phyloP scores from a whole-genome alignment of 352 stramenopile genomes.

The Phytopythium sindhum region DNA sequence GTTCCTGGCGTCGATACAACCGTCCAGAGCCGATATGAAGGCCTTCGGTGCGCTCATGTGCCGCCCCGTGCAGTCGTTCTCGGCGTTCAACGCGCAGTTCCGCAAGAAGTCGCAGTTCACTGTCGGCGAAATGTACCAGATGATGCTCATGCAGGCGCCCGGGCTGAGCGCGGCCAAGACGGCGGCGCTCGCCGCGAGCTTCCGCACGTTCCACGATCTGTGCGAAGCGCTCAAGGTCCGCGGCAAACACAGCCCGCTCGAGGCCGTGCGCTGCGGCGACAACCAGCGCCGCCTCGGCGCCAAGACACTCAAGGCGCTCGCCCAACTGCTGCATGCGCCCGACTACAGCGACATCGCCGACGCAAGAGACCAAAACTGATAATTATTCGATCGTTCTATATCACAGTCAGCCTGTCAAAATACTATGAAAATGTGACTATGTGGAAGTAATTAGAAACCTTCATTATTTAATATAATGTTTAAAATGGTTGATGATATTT shows the following conservation, averaged over 20 bases:
- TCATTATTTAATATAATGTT: neutral
- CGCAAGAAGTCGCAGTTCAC: slow-evolving; percentile 74
- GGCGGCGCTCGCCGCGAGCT: slow-evolving; percentile 32
- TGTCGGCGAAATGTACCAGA: slow-evolving; percentile 71
- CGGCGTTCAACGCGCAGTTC: slow-evolving; percentile 70
- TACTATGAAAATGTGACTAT: neutral
- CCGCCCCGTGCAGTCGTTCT: slow-evolving; percentile 39
- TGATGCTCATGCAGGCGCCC: slow-evolving; percentile 80
- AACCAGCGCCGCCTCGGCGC: slow-evolving; percentile 40
- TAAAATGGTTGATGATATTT: neutral
- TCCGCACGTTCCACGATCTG: slow-evolving; percentile 54
- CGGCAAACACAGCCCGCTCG: slow-evolving; percentile 31
- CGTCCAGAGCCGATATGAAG: neutral
- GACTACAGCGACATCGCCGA: slow-evolving; percentile 27
- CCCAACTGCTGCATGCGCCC: slow-evolving; percentile 27
- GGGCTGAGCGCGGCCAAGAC: slow-evolving; percentile 57
- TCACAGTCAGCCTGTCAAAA: neutral
- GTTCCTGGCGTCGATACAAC: slow-evolving; percentile 11
- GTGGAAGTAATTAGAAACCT: neutral
- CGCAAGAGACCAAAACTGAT: neutral
- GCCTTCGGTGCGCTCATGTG: slow-evolving; percentile 41
- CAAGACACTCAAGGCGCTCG: slow-evolving; percentile 30
- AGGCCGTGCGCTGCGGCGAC: slow-evolving; percentile 47
- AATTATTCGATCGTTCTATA: neutral
- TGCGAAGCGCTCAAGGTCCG: slow-evolving; percentile 28